Evolutionary conservation across 2,329 filamentous ascomycete genomes (phyloP).

Genomic region (Talaromyces marneffei): DNA sequence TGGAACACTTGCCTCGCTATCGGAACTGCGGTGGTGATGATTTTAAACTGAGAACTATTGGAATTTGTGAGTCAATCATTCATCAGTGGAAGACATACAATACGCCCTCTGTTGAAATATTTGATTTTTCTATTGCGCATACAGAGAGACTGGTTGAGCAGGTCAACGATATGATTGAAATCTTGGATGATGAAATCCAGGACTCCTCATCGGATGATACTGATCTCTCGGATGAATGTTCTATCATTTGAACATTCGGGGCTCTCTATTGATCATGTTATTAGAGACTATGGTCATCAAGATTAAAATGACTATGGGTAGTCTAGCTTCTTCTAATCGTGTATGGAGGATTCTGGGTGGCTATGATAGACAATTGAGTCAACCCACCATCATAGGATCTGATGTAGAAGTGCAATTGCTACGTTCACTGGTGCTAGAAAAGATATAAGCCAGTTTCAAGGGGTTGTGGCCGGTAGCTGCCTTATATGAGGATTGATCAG

Average conservation of each 20-base stretch:
- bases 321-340: neutral
- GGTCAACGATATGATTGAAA: neutral
- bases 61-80: neutral
- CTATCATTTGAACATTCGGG: neutral
- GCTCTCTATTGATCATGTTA: neutral
- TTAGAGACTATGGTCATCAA: neutral
- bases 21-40: neutral
- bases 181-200: neutral
- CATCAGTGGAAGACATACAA: neutral
- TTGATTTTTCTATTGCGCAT: neutral
- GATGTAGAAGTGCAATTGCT: neutral
- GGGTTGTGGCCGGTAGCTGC: neutral
- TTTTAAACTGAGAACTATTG: neutral
- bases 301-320: too few relatives aligned
- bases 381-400: neutral
- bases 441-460: neutral
- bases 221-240: neutral
- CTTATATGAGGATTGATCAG: neutral
- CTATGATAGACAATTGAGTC: neutral
- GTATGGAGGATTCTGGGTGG: too few relatives aligned
- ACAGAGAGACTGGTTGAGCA: neutral
- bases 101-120: neutral
- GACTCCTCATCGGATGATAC: neutral
- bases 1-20: neutral
- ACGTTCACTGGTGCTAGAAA: too few relatives aligned